Conservation (phyloP, 2,329 filamentous ascomycete genomes). For the Intubia oerlemansii region DNA sequence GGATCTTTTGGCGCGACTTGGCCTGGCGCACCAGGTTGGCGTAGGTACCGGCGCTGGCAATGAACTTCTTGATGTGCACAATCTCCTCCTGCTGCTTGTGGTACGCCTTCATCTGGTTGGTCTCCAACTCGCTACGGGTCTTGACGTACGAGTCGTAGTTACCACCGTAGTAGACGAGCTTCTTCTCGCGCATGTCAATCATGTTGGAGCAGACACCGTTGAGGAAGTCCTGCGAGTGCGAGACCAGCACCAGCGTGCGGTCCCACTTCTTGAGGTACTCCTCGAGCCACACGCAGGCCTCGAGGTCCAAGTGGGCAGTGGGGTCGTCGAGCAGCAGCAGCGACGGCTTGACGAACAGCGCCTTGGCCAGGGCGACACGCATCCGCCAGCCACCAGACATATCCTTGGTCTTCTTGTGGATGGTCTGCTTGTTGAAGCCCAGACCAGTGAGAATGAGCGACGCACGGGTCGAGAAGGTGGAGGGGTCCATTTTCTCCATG, state of each 20-base stretch:
- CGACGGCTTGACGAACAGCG: slow-evolving; percentile 94
- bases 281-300: slow-evolving; percentile 98
- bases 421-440: slow-evolving; percentile 95
- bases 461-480: slow-evolving; percentile 86
- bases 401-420: slow-evolving; percentile 99
- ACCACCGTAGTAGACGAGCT: slow-evolving; percentile 94
- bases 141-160: slow-evolving; percentile 98
- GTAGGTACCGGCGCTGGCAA: slow-evolving; percentile 97
- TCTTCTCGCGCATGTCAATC: slow-evolving; percentile 88
- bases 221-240: slow-evolving; percentile 96
- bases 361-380: slow-evolving; percentile 94
- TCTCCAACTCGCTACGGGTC: slow-evolving; percentile 83
- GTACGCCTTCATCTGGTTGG: slow-evolving; percentile 98
- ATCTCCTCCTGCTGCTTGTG: slow-evolving; percentile 99
- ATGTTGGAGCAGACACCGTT: slow-evolving; percentile 97
- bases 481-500: slow-evolving; percentile 97
- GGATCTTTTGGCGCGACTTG: slow-evolving; percentile 98
- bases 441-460: slow-evolving; percentile 96
- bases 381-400: slow-evolving; percentile 99
- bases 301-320: slow-evolving; percentile 95
- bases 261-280: slow-evolving; percentile 99
- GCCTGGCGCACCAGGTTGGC: slow-evolving; percentile 98
- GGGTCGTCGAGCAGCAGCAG: slow-evolving; percentile 93
- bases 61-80: slow-evolving; percentile 99
- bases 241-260: slow-evolving; percentile 85